These are phyloP conservation scores for Saturnispora ahearnii DNA, from an alignment of 805 yeast genomes.

Conservation along the genomic window DNA sequence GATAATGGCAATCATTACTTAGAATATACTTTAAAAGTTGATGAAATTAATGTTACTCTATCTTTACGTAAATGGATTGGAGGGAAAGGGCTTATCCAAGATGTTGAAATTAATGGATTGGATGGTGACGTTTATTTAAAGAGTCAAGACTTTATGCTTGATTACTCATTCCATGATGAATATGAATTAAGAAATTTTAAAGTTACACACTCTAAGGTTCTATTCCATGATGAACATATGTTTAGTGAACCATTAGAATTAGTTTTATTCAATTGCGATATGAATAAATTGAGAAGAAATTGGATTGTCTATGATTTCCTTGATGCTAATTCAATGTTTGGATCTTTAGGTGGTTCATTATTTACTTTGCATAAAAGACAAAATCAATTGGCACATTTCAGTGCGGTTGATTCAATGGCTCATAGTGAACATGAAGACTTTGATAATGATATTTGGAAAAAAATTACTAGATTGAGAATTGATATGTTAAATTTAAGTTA, in stretches of 20 bases:
- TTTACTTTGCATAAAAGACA: constrained; percentile 74
- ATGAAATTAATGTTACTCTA: constrained; percentile 36
- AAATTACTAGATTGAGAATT: constrained; percentile 37
- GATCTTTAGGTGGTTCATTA: constrained; percentile 65
- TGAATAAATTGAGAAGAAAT: constrained; percentile 50
- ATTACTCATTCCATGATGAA: constrained; percentile 20
- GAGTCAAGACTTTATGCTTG: constrained; percentile 13
- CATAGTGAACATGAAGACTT: constrained; percentile 9
- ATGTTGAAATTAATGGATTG: constrained; percentile 40
- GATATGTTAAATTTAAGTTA: constrained; percentile 30
- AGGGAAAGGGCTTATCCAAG: constrained; percentile 44
- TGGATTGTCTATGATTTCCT: constrained; percentile 57
- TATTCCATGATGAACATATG: constrained; percentile 18
- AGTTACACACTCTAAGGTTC: constrained; percentile 44
- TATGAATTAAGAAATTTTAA: constrained; percentile 35
- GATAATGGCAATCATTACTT: constrained; percentile 12
- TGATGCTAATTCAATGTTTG: constrained; percentile 62
- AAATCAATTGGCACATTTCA: constrained; percentile 40
- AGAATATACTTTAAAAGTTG: constrained; percentile 31
- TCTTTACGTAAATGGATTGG: constrained; percentile 48
- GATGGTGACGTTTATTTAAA: constrained; percentile 28
- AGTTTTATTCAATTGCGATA: constrained; percentile 55
- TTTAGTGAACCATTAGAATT: constrained; percentile 35
- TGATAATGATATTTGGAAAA: constrained; percentile 34
- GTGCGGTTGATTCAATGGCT: constrained; percentile 20